Evolutionary conservation across 331 rosid genomes (phyloP).

Genomic region (Pyrus hybrid): DNA sequence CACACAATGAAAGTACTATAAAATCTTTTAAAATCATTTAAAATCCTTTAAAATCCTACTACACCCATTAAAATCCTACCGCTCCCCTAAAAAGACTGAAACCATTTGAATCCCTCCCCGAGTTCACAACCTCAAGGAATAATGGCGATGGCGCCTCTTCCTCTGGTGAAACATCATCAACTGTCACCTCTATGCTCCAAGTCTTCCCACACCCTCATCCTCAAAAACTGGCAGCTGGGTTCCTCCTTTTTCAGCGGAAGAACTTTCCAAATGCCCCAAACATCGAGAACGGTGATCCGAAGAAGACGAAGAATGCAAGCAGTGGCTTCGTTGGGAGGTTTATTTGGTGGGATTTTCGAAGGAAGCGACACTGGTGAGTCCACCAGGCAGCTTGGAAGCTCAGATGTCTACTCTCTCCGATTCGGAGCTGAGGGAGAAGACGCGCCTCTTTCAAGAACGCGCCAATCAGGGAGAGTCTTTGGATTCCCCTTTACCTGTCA

Average conservation of each 20-base stretch:
- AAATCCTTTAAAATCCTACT: too few relatives aligned
- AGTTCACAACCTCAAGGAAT: neutral
- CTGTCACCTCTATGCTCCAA: conserved; percentile 30
- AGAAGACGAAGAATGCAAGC: conserved; percentile 21
- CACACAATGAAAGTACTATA: too few relatives aligned
- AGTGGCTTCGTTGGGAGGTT: conserved; percentile 73
- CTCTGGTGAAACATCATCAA: conserved; percentile 17
- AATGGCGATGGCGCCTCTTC: conserved; percentile 40
- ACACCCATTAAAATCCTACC: too few relatives aligned
- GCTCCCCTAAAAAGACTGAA: too few relatives aligned
- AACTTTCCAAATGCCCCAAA: conserved; percentile 12
- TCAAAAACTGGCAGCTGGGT: conserved; percentile 1
- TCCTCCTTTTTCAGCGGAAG: conserved; percentile 30
- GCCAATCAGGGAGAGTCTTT: conserved; percentile 64
- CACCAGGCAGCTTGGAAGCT: conserved; percentile 68
- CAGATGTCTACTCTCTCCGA: conserved; percentile 69
- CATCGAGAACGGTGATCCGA: conserved; percentile 10
- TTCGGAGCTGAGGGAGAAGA: conserved; percentile 68
- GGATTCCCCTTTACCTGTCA: conserved; percentile 80
- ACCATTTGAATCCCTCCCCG: neutral
- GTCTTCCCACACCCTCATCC: conserved; percentile 12
- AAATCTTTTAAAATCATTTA: too few relatives aligned
- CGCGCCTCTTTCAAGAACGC: conserved; percentile 47
- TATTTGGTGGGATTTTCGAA: conserved; percentile 70
- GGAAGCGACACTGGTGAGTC: conserved; percentile 82